These are phyloP conservation scores for Starmerella asiatica DNA, from an alignment of 805 yeast genomes.

Conservation along the genomic window DNA sequence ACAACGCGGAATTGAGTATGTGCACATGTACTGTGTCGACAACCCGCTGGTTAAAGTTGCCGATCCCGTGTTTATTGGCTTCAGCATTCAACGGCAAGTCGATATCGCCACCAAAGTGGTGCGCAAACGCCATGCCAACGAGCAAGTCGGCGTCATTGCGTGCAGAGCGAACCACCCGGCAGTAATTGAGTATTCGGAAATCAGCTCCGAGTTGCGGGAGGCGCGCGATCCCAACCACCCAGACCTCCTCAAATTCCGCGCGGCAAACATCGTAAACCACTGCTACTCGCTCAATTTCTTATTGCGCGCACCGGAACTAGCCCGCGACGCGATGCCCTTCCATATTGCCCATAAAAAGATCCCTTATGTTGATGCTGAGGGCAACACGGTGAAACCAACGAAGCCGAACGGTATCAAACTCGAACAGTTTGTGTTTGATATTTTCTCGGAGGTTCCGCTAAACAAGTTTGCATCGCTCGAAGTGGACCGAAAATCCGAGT, in stretches of 20 bases:
- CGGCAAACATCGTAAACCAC: conserved; percentile 95
- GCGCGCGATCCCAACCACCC: conserved; percentile 40
- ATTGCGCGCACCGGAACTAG: conserved; percentile 41
- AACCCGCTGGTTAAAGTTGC: conserved; percentile 84
- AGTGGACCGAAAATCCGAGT: conserved; percentile 73
- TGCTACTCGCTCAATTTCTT: conserved; percentile 78
- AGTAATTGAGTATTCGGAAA: conserved; percentile 92
- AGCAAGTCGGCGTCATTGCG: conserved; percentile 86
- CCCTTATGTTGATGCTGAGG: conserved; percentile 41
- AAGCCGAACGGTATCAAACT: conserved; percentile 83
- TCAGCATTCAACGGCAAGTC: conserved; percentile 51
- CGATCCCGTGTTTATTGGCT: conserved; percentile 83
- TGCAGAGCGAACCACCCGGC: conserved; percentile 48
- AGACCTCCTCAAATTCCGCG: conserved; percentile 57
- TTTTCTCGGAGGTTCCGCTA: conserved; percentile 65
- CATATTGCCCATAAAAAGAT: conserved; percentile 91
- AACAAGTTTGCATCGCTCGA: conserved; percentile 78
- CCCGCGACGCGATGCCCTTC: conserved; percentile 57
- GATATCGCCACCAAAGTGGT: conserved; percentile 89
- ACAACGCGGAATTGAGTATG: conserved; percentile 60
- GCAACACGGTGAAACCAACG: conserved; percentile 44
- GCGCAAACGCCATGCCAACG: conserved; percentile 74
- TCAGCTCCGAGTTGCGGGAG: conserved; percentile 57
- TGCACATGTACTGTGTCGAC: conserved; percentile 96
- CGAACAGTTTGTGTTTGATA: conserved; percentile 95